These are phyloP conservation scores for Medicago ruthenica DNA, from an alignment of 306 rosid species.

Conservation along the genomic window DNA sequence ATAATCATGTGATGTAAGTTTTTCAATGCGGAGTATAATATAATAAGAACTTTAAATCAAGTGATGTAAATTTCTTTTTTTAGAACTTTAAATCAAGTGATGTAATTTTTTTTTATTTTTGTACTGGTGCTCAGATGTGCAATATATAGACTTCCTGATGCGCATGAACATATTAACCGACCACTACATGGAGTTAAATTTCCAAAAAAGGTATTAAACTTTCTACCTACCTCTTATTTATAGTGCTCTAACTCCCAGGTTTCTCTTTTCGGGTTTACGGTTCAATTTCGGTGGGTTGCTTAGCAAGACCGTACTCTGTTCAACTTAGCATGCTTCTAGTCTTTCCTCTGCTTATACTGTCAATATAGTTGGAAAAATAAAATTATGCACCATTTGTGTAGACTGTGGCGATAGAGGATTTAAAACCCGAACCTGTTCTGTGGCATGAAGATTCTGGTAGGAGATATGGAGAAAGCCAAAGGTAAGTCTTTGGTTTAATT, in stretches of 20 bases:
- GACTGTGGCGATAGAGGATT: constrained; percentile 67
- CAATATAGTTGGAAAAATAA: neutral
- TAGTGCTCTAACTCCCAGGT: neutral
- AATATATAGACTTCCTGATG: constrained; percentile 77
- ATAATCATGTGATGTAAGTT: constrained; percentile 92
- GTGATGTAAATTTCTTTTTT: too few relatives aligned
- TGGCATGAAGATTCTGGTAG: constrained; percentile 95
- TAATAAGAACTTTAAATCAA: neutral
- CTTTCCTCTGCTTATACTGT: neutral
- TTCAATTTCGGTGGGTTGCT: constrained; percentile 7
- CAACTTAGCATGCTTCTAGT: too few relatives aligned
- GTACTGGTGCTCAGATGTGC: constrained; percentile 66
- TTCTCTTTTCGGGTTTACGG: neutral
- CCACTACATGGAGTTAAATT: constrained; percentile 75
- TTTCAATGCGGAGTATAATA: constrained; percentile 8
- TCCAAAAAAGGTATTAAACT: constrained; percentile 73
- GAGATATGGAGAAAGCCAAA: constrained; percentile 49
- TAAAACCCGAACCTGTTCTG: constrained; percentile 75
- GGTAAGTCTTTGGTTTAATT: constrained; percentile 46
- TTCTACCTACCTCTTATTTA: constrained; percentile 15
- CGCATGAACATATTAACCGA: constrained; percentile 68
- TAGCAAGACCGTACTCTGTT: too few relatives aligned
- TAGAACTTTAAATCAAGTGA: too few relatives aligned
- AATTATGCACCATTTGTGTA: constrained; percentile 31
- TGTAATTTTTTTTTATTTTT: neutral